Conservation (phyloP, 345 rosid genomes). For the Cochlearia excelsa region DNA sequence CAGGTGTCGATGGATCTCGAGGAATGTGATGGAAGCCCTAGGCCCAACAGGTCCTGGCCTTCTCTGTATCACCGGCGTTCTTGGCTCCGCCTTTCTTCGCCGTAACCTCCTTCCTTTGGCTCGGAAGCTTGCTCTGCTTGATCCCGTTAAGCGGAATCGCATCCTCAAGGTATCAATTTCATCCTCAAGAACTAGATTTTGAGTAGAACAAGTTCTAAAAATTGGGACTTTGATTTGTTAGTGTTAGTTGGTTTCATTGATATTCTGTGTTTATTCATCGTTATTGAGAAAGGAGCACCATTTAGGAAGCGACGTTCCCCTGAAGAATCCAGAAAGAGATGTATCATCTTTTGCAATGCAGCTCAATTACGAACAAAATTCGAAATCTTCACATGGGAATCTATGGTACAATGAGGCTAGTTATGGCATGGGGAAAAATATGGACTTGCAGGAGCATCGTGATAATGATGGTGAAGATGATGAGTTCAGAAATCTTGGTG, state of each 20-base stretch:
- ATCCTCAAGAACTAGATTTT: background rate
- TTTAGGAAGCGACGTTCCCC: constrained; percentile 79
- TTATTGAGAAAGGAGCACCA: constrained; percentile 50
- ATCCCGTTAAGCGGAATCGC: constrained; percentile 47
- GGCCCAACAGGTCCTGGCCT: constrained; percentile 78
- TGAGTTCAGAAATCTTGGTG: constrained; percentile 54
- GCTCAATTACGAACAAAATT: constrained; percentile 44
- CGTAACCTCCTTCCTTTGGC: constrained; percentile 61
- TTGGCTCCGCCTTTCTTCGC: constrained; percentile 54
- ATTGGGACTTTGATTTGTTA: constrained; percentile 8
- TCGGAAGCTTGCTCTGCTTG: constrained; percentile 65
- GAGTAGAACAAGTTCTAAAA: background rate
- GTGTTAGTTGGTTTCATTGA: constrained; percentile 14
- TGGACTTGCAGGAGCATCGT: constrained; percentile 21
- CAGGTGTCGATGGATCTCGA: constrained; percentile 38
- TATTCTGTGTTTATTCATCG: constrained; percentile 1
- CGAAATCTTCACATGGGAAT: constrained; percentile 29
- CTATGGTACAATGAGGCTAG: constrained; percentile 3
- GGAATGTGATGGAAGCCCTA: constrained; percentile 54
- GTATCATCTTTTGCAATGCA: constrained; percentile 86
- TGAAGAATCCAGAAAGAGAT: constrained; percentile 69
- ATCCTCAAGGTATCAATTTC: constrained; percentile 52
- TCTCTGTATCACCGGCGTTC: constrained; percentile 58
- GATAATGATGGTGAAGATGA: constrained; percentile 1
- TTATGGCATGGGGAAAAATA: constrained; percentile 19